These are phyloP conservation scores for Myxozyma lipomycoides DNA, from an alignment of 805 yeast species.

Conservation along the genomic window DNA sequence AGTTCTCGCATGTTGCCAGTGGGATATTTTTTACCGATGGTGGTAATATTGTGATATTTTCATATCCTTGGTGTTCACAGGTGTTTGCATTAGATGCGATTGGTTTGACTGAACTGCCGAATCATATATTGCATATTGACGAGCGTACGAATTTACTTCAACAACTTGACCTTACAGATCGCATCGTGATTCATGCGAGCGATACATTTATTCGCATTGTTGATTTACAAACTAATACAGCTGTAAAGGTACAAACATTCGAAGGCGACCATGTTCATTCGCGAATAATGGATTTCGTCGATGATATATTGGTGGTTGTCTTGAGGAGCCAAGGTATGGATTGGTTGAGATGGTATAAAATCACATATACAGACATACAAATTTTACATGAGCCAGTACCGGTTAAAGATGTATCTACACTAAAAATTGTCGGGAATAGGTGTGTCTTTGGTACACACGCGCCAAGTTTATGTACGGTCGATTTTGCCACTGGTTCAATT, in stretches of 20 bases:
- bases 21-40: background rate
- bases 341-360: background rate
- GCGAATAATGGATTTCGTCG: background rate
- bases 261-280: background rate
- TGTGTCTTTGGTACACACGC: slow-evolving; percentile 17
- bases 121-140: background rate
- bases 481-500: too few relatives aligned
- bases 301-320: background rate
- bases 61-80: slow-evolving; percentile 5
- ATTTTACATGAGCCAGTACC: too few relatives aligned
- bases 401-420: slow-evolving; percentile 1
- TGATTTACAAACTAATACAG: background rate
- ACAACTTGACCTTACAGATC: background rate
- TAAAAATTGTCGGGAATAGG: background rate
- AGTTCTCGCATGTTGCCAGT: background rate
- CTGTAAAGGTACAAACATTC: background rate
- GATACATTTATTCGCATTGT: slow-evolving; percentile 1
- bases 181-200: slow-evolving; percentile 10
- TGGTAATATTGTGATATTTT: slow-evolving; percentile 1
- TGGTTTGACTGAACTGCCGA: background rate
- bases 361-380: too few relatives aligned
- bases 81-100: slow-evolving; percentile 2
- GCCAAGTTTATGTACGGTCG: slow-evolving; percentile 3
- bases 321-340: background rate
- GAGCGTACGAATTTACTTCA: background rate